Evolutionary conservation across 2,329 filamentous ascomycete genomes (phyloP), one percentile per base, ranked within the genome.

Genomic region (Apiospora koreana): DNA sequence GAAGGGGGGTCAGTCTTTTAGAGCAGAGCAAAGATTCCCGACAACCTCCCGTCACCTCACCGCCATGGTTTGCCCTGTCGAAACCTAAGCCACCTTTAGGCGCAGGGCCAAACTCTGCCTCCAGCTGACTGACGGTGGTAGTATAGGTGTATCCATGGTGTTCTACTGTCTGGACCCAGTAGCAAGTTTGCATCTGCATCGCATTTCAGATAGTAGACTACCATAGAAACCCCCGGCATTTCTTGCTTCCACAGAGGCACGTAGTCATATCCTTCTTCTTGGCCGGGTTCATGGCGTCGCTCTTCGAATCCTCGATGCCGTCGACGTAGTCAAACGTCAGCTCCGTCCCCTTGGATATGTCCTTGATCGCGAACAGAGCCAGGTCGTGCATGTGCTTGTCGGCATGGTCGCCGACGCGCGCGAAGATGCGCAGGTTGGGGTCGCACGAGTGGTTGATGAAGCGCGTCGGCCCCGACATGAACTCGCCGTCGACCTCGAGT

Each of bases 401-500:
- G 0, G 92, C 88, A 72, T 93, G 91, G 76, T 95, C 93, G 67
- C 92, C 93, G 1, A 93, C 92, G 0, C 94, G 89, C 0, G 92
- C 93, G 80, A 95, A 95, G 71, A 94, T 93, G 18, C 92, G 86
- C 76, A 94, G 86, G 76, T 95, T 95, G 0, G 93, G 93, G 5
- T 93, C 88, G 78, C 93, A 95, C 1, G 89, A 92, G 79, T 96
- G 93, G 75, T 96, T 96, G 79, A 95, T 92, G 80, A 95, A 96
- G 2, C 93, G 88, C 0, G 92, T 93, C 0, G 93, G 92, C 0
- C 93, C 93, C 0, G 93, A 93, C 84, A 91, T 89, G 78, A 92
- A 92, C 78, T 95, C 91, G 14, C 94, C 94, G 70, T 91, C 90
- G 0, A 91, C 86, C 73, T 91, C 89, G 4, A 92, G 81, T 21